Evolutionary conservation across 331 rosid genomes (phyloP), one percentile per base, ranked within the genome.

Genomic region (Saraca asoca): DNA sequence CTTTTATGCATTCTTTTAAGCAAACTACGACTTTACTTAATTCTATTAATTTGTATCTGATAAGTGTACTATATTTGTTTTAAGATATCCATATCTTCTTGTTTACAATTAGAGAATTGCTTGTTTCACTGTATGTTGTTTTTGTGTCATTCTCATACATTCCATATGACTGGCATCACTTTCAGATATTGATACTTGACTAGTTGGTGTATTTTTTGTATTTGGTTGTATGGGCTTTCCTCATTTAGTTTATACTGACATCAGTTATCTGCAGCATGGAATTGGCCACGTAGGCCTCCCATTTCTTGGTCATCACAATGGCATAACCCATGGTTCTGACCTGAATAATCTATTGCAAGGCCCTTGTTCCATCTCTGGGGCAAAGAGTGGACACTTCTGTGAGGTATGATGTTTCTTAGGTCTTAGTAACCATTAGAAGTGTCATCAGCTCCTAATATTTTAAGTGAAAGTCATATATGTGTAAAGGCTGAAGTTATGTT

Each of bases 191-290:
- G 62, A 76, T 15, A 24, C 31, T 24, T 24, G 31, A 24, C 31
- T 24, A 17, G 51, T 48, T 68, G 24, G 59, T 43, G 44, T 20
- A 62, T 33, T 34, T 64, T 65, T 64, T 19, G 5, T 39, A 7
- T 15, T 48, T 46, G 45, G 38, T 43, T 43, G 29, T 17, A 33
- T 50, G 34, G 34, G 39, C 14, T 68, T 50, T 45, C 31, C 60
- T 37, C 58, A 13, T 72, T 68, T 18, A 3, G 51, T 42, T 68
- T 31, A 34, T 63, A 70, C 67, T 43, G 39, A 63, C 50, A 63
- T 51, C 39, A 45, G 55, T 64, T 71, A 54, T 80, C 41, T 80
- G 58, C 87, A 90, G 96, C 85, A 80, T 53, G 86, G 81, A 75
- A 60, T 63, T 33, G 83, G 79, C 66, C 85, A 85, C 37, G 75